Conservation (phyloP, 1,139 yeast species). For the Lodderomyces jiufengensis region DNA sequence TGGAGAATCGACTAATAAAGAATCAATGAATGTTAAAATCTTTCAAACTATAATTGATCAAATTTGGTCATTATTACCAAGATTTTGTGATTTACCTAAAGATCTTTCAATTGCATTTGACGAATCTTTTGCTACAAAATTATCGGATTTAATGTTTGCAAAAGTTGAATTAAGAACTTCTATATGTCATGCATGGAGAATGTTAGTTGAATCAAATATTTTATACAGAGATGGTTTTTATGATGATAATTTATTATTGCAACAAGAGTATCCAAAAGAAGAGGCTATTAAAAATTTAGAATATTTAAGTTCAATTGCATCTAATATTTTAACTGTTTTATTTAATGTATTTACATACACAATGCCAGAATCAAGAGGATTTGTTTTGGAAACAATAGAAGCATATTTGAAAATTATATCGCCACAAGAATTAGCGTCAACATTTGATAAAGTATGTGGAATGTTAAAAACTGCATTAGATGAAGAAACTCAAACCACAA, state of each 20-base stretch:
- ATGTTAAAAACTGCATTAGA: conserved; percentile 74
- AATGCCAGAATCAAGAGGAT: conserved; percentile 76
- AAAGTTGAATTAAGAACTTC: conserved; percentile 71
- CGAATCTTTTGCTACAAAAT: conserved; percentile 70
- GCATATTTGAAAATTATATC: conserved; percentile 72
- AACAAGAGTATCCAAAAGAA: conserved; percentile 56
- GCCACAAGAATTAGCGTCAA: conserved; percentile 59
- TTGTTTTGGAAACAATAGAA: conserved; percentile 81
- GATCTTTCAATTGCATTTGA: conserved; percentile 66
- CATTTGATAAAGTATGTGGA: conserved; percentile 84
- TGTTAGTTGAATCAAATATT: conserved; percentile 73
- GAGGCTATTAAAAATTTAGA: conserved; percentile 56
- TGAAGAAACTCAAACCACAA: conserved; percentile 41
- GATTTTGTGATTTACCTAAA: conserved; percentile 80
- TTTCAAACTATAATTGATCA: conserved; percentile 84
- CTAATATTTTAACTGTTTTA: conserved; percentile 78
- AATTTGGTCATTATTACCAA: conserved; percentile 88
- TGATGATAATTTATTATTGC: conserved; percentile 35
- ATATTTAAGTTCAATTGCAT: conserved; percentile 61
- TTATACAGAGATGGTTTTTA: conserved; percentile 58
- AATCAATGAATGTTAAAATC: conserved; percentile 67
- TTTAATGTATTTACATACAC: conserved; percentile 91
- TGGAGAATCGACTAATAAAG: conserved; percentile 38
- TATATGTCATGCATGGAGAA: conserved; percentile 76
- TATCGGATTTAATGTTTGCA: conserved; percentile 73